Evolutionary conservation across 2,329 filamentous ascomycete genomes (phyloP), one percentile per base, ranked within the genome.

Genomic region (Pseudogymnoascus sp.): DNA sequence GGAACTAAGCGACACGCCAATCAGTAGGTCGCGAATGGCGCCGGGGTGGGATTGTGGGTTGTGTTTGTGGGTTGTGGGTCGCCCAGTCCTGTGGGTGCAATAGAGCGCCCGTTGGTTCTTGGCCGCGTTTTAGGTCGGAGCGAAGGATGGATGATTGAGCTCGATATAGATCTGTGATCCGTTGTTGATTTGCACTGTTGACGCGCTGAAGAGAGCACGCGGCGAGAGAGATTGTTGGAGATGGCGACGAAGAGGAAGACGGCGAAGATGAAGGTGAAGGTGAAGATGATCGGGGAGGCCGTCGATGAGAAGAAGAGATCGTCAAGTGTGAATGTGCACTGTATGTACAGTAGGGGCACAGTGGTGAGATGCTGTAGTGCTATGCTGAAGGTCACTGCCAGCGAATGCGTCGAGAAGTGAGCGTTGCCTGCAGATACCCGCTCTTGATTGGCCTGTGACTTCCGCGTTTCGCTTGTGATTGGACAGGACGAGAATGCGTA

Each of bases 1-100:
- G 41, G 43, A 53, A 53, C 24, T 53, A 53, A 53, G 43, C 43
- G 43, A 53, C 43, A 53, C 43, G 43, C 43, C 43, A 53, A 53
- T 53, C 43, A 53, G 43, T 53, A 16, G 26, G 24, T 53, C 43
- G 24, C 43, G 43, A 53, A 53, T 53, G 24, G 43, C 43, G 43
- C 43, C 14, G 6, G 43, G 43, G 43, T 53, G 43, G 43, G 8
- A 53, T 53, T 53, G 43, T 5, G 43, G 43, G 43, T 53, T 53
- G 7, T 53, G 43, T 53, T 53, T 28, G 43, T 53, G 26, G 43
- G 26, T 28, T n/a, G 43, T 53, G 43, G 43, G 43, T 53, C 43
- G 43, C 43, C 43, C 43, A 53, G 43, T 53, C 43, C 24, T 53
- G 43, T 53, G 43, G 43, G 43, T 53, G 43, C 43, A 53, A 53